A percentile compares a stretch with the other conserved stretches of the same genome.
Evolutionary conservation across 1,284 basidiomycete genomes (phyloP).

Genomic region (Ganoderma boninense): DNA sequence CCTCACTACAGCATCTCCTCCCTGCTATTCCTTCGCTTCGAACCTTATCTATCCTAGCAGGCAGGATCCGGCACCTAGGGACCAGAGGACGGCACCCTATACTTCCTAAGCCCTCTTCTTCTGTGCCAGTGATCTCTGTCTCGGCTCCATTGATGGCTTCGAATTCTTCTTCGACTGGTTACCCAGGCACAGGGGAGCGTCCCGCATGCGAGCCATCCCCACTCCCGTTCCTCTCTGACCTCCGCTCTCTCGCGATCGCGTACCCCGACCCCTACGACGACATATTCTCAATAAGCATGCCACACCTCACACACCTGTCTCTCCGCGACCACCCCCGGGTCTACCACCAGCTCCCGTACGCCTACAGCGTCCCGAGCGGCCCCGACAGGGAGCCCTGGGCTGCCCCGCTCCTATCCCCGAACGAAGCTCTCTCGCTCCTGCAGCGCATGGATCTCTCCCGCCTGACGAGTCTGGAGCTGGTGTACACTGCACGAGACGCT

Average conservation of each 20-base stretch:
- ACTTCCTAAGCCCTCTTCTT: neutral
- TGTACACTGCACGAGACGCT: too few relatives aligned
- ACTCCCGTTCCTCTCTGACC: neutral
- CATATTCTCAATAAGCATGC: conserved; percentile 1
- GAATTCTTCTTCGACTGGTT: too few relatives aligned
- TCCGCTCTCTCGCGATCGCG: neutral
- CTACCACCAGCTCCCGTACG: too few relatives aligned
- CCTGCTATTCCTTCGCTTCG: neutral
- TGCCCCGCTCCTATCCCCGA: too few relatives aligned
- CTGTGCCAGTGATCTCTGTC: neutral
- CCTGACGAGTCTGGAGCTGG: too few relatives aligned
- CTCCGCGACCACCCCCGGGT: too few relatives aligned
- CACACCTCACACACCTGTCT: too few relatives aligned
- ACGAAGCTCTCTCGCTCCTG: too few relatives aligned
- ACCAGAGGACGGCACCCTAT: neutral
- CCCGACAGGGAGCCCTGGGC: too few relatives aligned
- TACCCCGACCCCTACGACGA: neutral
- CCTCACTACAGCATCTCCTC: neutral
- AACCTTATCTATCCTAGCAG: neutral
- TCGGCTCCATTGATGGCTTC: too few relatives aligned
- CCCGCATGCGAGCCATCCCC: conserved; percentile 3
- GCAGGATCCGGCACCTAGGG: neutral
- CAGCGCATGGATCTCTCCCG: too few relatives aligned
- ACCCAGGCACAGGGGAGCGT: neutral
- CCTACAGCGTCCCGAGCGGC: too few relatives aligned